Base-by-base conservation (phyloP, 306 rosid species). In the Trifolium pratense region DNA sequence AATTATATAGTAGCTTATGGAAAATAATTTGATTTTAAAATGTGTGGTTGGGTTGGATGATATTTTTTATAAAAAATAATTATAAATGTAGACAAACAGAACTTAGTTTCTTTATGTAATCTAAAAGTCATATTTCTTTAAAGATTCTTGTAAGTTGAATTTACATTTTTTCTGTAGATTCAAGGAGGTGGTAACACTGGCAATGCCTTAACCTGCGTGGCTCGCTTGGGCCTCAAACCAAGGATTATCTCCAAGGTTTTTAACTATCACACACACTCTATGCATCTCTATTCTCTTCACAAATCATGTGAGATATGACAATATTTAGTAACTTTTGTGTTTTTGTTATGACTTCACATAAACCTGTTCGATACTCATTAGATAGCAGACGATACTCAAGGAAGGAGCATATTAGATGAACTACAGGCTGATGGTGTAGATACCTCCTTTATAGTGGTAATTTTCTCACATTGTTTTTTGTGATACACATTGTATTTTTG, bases 171-270 rank as follows among this genome's bases (percentile, higher is more conserved):
- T 59, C 21, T 74, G 67, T 73, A 92, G 97, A 87, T 85, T 73
- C 78, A 88, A 79, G 97, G 97, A 74, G 97, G 97, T 70, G 97
- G 97, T 57, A 92, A 90, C 52, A 73, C 84, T 1, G 92, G 92
- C 57, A 90, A 92, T 84, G 92, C 96, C 62, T 84, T 88, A 45
- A 87, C 96, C 37, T 90, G 94, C 21, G 84, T 68, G 2, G 77
- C 96, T 81, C 94, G 92, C 68, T 83, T 92, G 86, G 98, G 92
- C 48, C 78, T 90, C 78, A 85, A 66, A 51, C 88, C 96, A 26
- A 88, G 89, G 79, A 75, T 88, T 9, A 86, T 90, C 81, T 87
- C 98, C 78, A 92, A 87, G 96, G 98, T 90, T 61, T 63, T 69
- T 32, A 32, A 4, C 72, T 8, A 36, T 9, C 18, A 16, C 49